These are phyloP conservation scores for Phialophora chinensis DNA, from an alignment of 2,329 filamentous ascomycete species.

Conservation along the genomic window DNA sequence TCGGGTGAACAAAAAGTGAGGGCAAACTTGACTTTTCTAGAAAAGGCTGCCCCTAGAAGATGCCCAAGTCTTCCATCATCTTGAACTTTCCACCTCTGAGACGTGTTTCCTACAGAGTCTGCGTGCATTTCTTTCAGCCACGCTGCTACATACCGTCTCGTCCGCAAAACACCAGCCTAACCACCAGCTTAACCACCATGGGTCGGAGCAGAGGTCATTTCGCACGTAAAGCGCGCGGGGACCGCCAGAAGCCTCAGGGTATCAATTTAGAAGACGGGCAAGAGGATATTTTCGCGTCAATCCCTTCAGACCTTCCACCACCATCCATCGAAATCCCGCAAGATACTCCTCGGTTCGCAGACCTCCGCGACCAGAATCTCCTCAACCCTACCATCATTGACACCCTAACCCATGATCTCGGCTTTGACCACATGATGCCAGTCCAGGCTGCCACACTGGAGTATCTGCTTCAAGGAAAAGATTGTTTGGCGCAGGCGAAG, in stretches of 20 bases:
- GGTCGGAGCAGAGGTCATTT: neutral
- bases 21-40: neutral
- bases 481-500: slow-evolving; percentile 87
- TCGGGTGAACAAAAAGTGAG: neutral
- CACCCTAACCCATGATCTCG: slow-evolving; percentile 29
- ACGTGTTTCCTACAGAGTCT: neutral
- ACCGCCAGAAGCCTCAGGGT: neutral
- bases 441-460: slow-evolving; percentile 30
- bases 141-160: neutral
- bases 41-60: neutral
- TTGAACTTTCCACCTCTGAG: neutral
- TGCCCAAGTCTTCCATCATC: neutral
- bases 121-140: neutral
- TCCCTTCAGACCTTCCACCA: slow-evolving; percentile 9
- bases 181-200: neutral
- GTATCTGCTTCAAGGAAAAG: slow-evolving; percentile 19
- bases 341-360: slow-evolving; percentile 28
- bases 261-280: neutral
- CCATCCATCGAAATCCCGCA: slow-evolving; percentile 24
- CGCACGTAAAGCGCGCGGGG: neutral
- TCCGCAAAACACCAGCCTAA: neutral
- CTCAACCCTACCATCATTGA: slow-evolving; percentile 25
- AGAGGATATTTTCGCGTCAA: neutral
- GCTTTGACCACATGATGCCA: slow-evolving; percentile 28
- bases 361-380: slow-evolving; percentile 25